Evolutionary conservation across 2,329 filamentous ascomycete genomes (phyloP).

Genomic region (Graphilbum ipis-grandicollis): DNA sequence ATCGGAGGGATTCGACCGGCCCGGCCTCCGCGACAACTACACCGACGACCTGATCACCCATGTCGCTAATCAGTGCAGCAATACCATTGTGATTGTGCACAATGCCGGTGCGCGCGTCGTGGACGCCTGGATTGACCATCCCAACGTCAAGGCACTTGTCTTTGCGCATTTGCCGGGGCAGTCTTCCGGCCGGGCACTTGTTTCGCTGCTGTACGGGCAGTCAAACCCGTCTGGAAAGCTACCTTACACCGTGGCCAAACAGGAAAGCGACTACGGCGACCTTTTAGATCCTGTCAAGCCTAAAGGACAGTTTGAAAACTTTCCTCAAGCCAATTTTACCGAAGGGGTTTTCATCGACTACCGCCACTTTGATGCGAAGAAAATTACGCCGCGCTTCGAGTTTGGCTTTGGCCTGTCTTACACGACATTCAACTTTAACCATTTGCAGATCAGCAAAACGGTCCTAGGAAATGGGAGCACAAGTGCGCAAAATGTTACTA

Average conservation of each 20-base stretch:
- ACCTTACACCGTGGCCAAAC: conserved; percentile 37
- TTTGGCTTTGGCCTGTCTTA: conserved; percentile 40
- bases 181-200: conserved; percentile 36
- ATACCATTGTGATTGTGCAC: conserved; percentile 46
- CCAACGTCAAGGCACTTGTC: conserved; percentile 44
- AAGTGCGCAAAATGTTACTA: not conserved
- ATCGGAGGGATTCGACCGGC: conserved; percentile 50
- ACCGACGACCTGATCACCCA: conserved; percentile 37
- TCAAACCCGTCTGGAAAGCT: conserved; percentile 37
- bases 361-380: conserved; percentile 31
- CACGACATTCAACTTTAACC: conserved; percentile 30
- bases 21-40: conserved; percentile 46
- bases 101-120: conserved; percentile 42
- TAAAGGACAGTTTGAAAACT: conserved; percentile 31
- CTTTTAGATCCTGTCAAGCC: conserved; percentile 20
- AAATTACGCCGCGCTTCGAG: conserved; percentile 31
- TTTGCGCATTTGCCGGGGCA: conserved; percentile 47
- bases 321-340: conserved; percentile 28
- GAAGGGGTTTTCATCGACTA: conserved; percentile 35
- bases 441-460: conserved; percentile 16
- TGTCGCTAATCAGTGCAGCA: conserved; percentile 40
- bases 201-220: conserved; percentile 37
- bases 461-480: too few species aligned
- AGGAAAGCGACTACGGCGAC: conserved; percentile 31
- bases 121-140: conserved; percentile 40